Percentiles rank a stretch among this genome's conserved stretches.
These are phyloP conservation scores for Pilaira anomala DNA, from an alignment of 192 early-diverging fungal species.

Conservation along the genomic window DNA sequence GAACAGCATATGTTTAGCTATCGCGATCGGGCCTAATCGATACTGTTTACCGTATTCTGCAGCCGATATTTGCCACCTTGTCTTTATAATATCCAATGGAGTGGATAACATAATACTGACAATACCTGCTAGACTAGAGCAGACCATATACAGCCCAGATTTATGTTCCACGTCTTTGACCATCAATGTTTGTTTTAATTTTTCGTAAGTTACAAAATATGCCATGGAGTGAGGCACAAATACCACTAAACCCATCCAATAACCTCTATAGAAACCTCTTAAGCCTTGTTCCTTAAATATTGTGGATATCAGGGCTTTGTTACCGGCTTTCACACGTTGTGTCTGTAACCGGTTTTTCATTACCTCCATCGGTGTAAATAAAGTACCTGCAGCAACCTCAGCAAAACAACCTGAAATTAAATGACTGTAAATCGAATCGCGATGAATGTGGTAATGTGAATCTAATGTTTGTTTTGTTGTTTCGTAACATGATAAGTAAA, in stretches of 20 bases:
- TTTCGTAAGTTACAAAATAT: constrained; percentile 70
- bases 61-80: constrained; percentile 66
- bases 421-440: constrained; percentile 51
- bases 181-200: constrained; percentile 38
- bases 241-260: constrained; percentile 67
- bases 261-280: constrained; percentile 68
- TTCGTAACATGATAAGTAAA: constrained; percentile 74
- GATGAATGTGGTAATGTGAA: constrained; percentile 19
- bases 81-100: constrained; percentile 76
- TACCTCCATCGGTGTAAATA: constrained; percentile 89
- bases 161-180: background rate
- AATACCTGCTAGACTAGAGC: constrained; percentile 56
- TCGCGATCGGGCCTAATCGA: constrained; percentile 33
- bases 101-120: constrained; percentile 63
- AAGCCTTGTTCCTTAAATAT: constrained; percentile 60
- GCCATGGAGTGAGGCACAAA: constrained; percentile 73
- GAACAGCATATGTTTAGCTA: constrained; percentile 44
- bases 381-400: constrained; percentile 61
- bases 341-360: constrained; percentile 73
- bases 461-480: constrained; percentile 42
- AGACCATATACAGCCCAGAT: constrained; percentile 53
- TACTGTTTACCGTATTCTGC: constrained; percentile 26
- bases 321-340: background rate
- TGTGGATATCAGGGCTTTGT: background rate
- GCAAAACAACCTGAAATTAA: constrained; percentile 55